Conservation (phyloP, 1,139 yeast genomes). For the Suhomyces bolitotheri region DNA sequence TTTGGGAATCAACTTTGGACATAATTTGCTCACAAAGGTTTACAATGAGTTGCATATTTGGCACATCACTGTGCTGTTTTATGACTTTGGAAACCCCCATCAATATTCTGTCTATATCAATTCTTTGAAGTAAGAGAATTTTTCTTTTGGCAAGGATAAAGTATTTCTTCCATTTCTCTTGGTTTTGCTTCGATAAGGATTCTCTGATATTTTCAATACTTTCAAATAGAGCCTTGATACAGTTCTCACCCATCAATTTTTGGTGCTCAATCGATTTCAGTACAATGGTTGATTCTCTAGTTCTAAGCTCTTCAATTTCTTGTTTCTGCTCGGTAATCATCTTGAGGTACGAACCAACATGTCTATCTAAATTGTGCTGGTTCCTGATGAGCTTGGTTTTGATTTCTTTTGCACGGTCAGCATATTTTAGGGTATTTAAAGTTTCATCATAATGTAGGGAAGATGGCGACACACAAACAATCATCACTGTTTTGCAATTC, state of each 20-base stretch:
- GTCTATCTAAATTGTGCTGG: constrained; percentile 75
- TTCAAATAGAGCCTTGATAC: constrained; percentile 41
- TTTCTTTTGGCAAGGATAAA: constrained; percentile 61
- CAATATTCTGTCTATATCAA: constrained; percentile 24
- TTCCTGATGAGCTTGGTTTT: constrained; percentile 79
- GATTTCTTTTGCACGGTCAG: constrained; percentile 87
- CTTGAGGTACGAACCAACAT: constrained; percentile 82
- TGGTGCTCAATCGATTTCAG: constrained; percentile 35
- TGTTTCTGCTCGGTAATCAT: constrained; percentile 82
- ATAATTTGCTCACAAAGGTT: constrained; percentile 27
- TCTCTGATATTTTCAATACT: constrained; percentile 39
- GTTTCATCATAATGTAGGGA: constrained; percentile 89
- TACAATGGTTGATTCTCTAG: constrained; percentile 50
- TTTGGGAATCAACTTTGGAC: constrained; percentile 38
- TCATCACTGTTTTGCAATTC: constrained; percentile 92
- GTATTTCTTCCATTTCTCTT: constrained; percentile 48
- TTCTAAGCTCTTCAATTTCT: constrained; percentile 70
- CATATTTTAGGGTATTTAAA: constrained; percentile 83
- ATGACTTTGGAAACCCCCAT: constrained; percentile 8
- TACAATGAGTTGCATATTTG: constrained; percentile 10
- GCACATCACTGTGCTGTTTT: constrained; percentile 1
- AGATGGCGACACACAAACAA: constrained; percentile 89
- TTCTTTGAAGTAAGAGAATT: constrained; percentile 45
- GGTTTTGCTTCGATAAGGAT: constrained; percentile 41
- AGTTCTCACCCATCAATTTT: constrained; percentile 31